Base-by-base conservation (phyloP, 2,329 filamentous ascomycete genomes). In the Diplodia scrobiculata region DNA sequence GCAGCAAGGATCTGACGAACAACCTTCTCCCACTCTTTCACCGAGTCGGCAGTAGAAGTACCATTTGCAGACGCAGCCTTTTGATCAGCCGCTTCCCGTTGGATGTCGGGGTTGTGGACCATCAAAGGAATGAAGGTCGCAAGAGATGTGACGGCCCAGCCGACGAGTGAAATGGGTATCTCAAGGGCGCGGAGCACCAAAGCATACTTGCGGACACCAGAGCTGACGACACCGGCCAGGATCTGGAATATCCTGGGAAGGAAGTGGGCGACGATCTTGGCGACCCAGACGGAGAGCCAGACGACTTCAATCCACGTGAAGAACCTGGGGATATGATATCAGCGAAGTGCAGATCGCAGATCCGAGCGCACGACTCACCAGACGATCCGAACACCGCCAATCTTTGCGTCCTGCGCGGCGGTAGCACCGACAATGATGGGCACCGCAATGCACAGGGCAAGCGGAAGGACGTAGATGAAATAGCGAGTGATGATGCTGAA, bases 1-100 rank as follows among this genome's bases (percentile, higher is more conserved):
- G 90, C 88, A 25, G 85, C 86, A 5, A 94, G 80, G 17, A 94
- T 82, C 59, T 84, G 86, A 69, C 85, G 84, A 70, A 93, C 78
- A 9, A 83, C 82, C 38, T 74, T 77, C 70, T 84, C 79, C 86
- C 86, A 89, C 2, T 73, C 65, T 54, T 78, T 76, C 11, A 77
- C 69, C 6, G 41, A 29, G 2, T 68, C 51, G 52, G 71, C 69
- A 27, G 59, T 66, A 1, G 41, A 51, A 5, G n/a, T 29, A 7
- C 29, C 47, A 13, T 41, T 27, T 21, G 29, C 25, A 38, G 45
- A 51, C 17, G 66, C 27, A 5, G 54, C 55, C 7, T 52, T 53
- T 27, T 68, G 34, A 27, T 68, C 64, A 0, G 53, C 48, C 21
- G 67, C 66, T 9, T 66, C 52, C 21, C 68, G 65, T 32, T 71